Conservation (phyloP, 2,329 filamentous ascomycete genomes). For the Tolypocladium album region DNA sequence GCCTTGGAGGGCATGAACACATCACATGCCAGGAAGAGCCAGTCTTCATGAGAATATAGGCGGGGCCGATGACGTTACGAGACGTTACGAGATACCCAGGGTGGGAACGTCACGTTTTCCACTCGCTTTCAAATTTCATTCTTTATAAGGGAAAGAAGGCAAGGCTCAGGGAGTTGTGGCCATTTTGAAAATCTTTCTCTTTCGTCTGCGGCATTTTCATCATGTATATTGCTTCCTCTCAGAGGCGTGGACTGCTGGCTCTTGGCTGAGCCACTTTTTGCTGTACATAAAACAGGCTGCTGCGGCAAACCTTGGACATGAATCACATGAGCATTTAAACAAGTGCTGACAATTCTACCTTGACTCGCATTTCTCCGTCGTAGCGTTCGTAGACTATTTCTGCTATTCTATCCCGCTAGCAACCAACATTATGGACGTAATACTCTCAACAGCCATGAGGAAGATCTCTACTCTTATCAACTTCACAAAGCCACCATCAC, state of each 20-base stretch:
- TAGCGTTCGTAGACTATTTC: background rate
- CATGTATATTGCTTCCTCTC: background rate
- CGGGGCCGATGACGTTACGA: background rate
- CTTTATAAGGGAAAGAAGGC: background rate
- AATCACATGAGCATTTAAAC: background rate
- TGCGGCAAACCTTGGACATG: background rate
- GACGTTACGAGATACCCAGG: background rate
- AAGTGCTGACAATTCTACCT: background rate
- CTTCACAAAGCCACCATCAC: background rate
- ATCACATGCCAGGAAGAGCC: background rate
- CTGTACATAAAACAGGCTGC: background rate
- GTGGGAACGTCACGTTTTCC: background rate
- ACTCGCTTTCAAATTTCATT: background rate
- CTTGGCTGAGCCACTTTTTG: background rate
- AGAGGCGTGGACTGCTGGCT: background rate
- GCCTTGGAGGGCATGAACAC: background rate
- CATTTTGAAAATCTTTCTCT: background rate
- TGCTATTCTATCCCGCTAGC: background rate
- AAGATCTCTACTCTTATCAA: background rate
- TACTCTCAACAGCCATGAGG: background rate
- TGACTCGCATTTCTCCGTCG: too few species aligned
- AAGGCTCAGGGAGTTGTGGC: background rate
- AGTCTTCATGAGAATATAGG: background rate
- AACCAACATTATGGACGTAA: background rate
- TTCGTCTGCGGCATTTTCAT: background rate